Percentiles rank a stretch among this genome's conserved stretches.
These are phyloP conservation scores for Eucalyptus albens DNA, from an alignment of 345 rosid genomes.

Conservation along the genomic window DNA sequence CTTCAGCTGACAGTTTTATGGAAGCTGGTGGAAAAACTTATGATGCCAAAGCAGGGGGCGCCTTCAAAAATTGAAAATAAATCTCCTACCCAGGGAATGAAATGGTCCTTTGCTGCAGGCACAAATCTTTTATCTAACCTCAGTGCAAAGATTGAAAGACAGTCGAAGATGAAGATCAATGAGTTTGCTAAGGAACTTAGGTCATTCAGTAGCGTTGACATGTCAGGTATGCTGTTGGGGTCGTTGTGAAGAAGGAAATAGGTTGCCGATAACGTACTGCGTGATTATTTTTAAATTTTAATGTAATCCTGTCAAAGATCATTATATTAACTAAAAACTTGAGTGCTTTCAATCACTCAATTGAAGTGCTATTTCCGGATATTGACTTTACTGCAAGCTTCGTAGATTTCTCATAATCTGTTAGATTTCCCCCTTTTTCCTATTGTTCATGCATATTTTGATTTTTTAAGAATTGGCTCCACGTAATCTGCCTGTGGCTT, in stretches of 20 bases:
- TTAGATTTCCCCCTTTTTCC: neutral
- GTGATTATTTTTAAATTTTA: neutral
- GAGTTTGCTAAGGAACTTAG: constrained; percentile 77
- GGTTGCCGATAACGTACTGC: neutral
- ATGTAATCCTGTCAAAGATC: neutral
- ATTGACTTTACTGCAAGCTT: neutral
- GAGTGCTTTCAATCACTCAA: neutral
- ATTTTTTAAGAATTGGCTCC: neutral
- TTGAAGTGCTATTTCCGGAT: neutral
- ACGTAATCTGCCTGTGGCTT: neutral
- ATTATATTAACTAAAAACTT: neutral
- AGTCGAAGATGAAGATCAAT: constrained; percentile 71
- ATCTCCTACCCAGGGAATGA: constrained; percentile 44
- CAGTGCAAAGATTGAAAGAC: constrained; percentile 55
- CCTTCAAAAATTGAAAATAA: constrained; percentile 23
- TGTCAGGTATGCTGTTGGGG: constrained; percentile 57
- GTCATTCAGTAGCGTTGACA: constrained; percentile 69
- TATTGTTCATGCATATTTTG: neutral
- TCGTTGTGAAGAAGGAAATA: neutral
- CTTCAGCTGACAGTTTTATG: constrained; percentile 94
- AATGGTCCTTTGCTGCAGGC: constrained; percentile 68
- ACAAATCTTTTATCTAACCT: constrained; percentile 62
- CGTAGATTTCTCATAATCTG: neutral
- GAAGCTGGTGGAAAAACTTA: constrained; percentile 71
- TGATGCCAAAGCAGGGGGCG: constrained; percentile 35